Evolutionary conservation across 2,329 filamentous ascomycete genomes (phyloP), one percentile per base, ranked within the genome.

Genomic region (Gnomoniopsis smithogilvyi): DNA sequence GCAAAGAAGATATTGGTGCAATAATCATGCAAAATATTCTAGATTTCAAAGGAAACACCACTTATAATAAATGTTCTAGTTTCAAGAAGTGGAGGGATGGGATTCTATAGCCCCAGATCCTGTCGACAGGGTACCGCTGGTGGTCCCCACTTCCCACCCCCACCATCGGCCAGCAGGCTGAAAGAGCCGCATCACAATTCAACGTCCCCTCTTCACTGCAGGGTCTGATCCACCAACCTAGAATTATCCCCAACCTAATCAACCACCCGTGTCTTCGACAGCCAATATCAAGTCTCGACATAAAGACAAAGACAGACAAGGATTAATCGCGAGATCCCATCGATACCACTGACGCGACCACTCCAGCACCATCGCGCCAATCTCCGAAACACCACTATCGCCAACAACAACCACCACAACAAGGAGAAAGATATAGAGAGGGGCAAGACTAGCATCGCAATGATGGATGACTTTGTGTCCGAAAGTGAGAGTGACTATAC

Each of bases 401-500:
- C 43, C 43, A 46, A 22, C 17, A 46, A 19, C 43, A 46, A 7
- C 17, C 17, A 19, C 43, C 17, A 46, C 15, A 21, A 19, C n/a
- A 19, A 46, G 19, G 14, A 17, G 6, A 43, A 43, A 19, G 38
- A 17, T n/a, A 19, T 21, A n/a, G 45, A 11, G 19, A 47, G 24
- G 21, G 45, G 34, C 51, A 54, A 33, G 15, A 45, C 19, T 26
- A 24, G 43, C 30, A 41, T 51, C 38, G 51, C 15, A 55, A 79
- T 72, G 68, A 98, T 98, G 95, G 95, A 98, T 73, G 94, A 98
- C 77, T 98, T 95, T 76, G 93, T 92, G 66, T 97, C 92, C 72
- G 95, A 99, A 76, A 96, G 93, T 14, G 95, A 99, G 73, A 97
- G 93, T 76, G 95, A 99, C 78, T 99, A 98, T 74, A 97, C 95